Evolutionary conservation across 768 basidiomycete genomes (phyloP), one percentile per base, ranked within the genome.

Genomic region (Gymnopilus junonius): DNA sequence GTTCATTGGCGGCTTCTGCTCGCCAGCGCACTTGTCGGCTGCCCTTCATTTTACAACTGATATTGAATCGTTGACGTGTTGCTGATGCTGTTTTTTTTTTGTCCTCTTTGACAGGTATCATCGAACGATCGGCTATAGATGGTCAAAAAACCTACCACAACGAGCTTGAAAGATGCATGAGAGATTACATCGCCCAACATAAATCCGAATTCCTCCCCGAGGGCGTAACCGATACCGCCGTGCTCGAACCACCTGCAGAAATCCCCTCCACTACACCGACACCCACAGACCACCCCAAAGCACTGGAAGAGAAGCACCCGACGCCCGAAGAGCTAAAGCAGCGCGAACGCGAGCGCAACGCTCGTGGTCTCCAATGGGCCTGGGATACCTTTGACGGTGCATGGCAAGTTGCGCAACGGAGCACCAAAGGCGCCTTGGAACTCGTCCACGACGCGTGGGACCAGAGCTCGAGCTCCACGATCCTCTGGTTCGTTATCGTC

Each of bases 61-160:
- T 31, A 15, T 51, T 39, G 3, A 21, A 46, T 40, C n/a, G 23
- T 29, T 32, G 15, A n/a, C 17, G 27, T 35, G 25, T 34, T 39
- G 27, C 8, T 15, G n/a, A 58, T 20, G 39, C 12, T 20, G 23
- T 8, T 43, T 8, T 42, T 17, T 37, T 20, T 29, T 45, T 25
- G 23, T 42, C 35, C 42, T 61, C 50, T 58, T 43, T 31, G 15
- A 20, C 23, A 97, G 96, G 94, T 58, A 93, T 99, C 67, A 98
- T 99, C 66, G 96, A 98, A 73, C 88, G 85, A 65, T 94, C 93
- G 1, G 90, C 87, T 11, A 88, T 98, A 34, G 95, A 97, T 14
- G 97, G 97, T 4, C 97, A 99, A 72, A 95, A 90, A 74, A 79
- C 83, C 32, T 97, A 95, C 70, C 94, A 97, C 72, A 71, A 74